These are phyloP conservation scores for Juncus effusus DNA, from an alignment of 176 grass and related monocot genomes.

Conservation along the genomic window DNA sequence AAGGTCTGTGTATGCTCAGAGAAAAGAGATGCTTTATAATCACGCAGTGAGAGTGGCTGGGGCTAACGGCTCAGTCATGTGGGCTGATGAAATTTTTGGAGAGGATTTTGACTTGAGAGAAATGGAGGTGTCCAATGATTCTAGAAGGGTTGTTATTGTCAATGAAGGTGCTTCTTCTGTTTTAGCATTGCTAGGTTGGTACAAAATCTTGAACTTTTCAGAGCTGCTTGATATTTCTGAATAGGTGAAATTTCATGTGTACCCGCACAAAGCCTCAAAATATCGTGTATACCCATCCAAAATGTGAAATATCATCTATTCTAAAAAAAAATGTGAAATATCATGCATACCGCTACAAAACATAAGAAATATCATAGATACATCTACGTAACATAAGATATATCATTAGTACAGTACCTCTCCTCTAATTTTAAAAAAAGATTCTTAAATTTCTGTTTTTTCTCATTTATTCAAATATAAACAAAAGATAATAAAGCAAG, in stretches of 20 bases:
- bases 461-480: background rate
- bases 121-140: slow-evolving; percentile 15
- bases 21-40: slow-evolving; percentile 75
- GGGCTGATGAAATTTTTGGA: slow-evolving; percentile 45
- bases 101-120: slow-evolving; percentile 30
- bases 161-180: slow-evolving; percentile 70
- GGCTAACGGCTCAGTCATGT: slow-evolving; percentile 32
- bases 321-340: background rate
- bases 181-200: slow-evolving; percentile 61
- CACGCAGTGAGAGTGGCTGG: slow-evolving; percentile 59
- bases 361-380: background rate
- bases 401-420: background rate
- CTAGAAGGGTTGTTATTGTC: slow-evolving; percentile 70
- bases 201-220: background rate
- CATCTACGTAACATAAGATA: background rate
- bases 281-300: background rate
- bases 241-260: background rate
- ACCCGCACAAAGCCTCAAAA: background rate
- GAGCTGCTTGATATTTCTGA: no score
- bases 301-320: no score
- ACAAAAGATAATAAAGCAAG: no score
- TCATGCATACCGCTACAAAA: background rate
- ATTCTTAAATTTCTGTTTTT: background rate
- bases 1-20: slow-evolving; percentile 52
- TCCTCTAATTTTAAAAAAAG: background rate